phyloP scores from a whole-genome alignment of 306 rosid species.

The Quercus ilex region DNA sequence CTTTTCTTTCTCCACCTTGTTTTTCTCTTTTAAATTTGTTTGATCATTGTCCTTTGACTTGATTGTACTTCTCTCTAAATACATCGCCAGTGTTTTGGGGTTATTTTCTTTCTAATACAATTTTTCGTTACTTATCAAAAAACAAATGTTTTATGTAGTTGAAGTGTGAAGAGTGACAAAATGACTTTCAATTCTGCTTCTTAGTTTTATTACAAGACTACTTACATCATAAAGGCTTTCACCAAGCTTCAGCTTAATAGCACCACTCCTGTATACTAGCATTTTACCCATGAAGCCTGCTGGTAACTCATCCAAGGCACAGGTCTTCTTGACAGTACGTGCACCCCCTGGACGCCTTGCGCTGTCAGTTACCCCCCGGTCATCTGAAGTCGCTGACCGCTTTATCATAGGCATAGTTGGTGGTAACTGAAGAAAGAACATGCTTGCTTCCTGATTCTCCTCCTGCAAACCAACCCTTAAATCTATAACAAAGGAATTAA shows the following conservation, averaged over 20 bases:
- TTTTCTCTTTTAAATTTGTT: too few species aligned
- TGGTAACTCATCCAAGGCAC: slow-evolving; percentile 50
- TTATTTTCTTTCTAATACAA: too few species aligned
- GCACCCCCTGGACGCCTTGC: slow-evolving; percentile 21
- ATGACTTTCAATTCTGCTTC: not conserved
- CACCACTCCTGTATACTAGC: slow-evolving; percentile 77
- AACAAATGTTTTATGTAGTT: not conserved
- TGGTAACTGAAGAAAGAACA: slow-evolving; percentile 65
- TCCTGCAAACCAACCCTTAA: slow-evolving; percentile 50
- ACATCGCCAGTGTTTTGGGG: too few species aligned
- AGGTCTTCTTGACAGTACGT: slow-evolving; percentile 19
- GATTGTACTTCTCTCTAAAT: too few species aligned
- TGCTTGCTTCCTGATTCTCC: slow-evolving; percentile 56
- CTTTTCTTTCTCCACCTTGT: too few species aligned
- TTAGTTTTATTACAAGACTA: slow-evolving; percentile 15
- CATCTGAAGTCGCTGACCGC: slow-evolving; percentile 24
- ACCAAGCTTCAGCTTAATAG: slow-evolving; percentile 74
- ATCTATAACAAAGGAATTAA: slow-evolving; percentile 18
- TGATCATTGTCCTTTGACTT: too few species aligned
- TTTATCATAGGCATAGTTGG: slow-evolving; percentile 42
- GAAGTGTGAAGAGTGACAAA: not conserved
- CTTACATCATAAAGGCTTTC: slow-evolving; percentile 79
- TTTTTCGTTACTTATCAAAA: too few species aligned
- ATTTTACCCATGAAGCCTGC: slow-evolving; percentile 80
- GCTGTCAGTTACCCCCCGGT: slow-evolving; percentile 25